A percentile compares a stretch with the other conserved stretches of the same genome.
These are phyloP conservation scores for Sonneratia alba DNA, from an alignment of 345 rosid genomes.

Conservation along the genomic window DNA sequence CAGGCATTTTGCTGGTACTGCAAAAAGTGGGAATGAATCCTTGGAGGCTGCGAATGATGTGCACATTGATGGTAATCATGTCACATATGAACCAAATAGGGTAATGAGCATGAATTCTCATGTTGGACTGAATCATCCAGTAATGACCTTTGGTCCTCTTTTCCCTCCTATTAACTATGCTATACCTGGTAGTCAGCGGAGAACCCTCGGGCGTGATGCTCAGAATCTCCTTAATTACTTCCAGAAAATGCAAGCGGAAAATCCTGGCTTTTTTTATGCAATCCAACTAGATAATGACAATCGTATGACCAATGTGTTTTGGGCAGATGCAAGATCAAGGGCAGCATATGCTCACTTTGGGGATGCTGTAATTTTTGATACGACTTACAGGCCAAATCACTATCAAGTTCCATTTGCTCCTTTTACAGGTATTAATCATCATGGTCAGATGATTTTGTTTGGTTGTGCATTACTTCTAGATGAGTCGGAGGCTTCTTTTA, in stretches of 20 bases:
- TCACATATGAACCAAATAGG: conserved; percentile 24
- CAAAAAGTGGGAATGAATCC: conserved; percentile 26
- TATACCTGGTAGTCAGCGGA: conserved; percentile 29
- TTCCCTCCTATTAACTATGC: conserved; percentile 18
- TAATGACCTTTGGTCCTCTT: conserved; percentile 22
- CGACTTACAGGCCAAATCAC: conserved; percentile 61
- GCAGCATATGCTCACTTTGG: conserved; percentile 52
- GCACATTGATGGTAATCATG: conserved; percentile 29
- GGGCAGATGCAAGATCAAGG: conserved; percentile 73
- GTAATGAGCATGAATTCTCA: conserved; percentile 20
- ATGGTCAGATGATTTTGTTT: conserved; percentile 56
- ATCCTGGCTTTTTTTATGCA: conserved; percentile 60
- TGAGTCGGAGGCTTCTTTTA: conserved; percentile 58
- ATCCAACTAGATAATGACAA: conserved; percentile 58
- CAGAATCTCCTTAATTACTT: conserved; percentile 54
- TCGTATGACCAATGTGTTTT: conserved; percentile 57
- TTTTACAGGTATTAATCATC: conserved; percentile 58
- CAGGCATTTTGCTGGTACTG: conserved; percentile 45
- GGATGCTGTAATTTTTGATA: conserved; percentile 55
- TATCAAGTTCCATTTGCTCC: conserved; percentile 65
- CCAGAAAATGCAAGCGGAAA: conserved; percentile 56
- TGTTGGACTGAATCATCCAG: conserved; percentile 21
- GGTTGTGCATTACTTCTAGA: conserved; percentile 64
- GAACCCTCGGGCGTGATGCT: conserved; percentile 52
- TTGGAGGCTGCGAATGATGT: conserved; percentile 26